Evolutionary conservation across 2,329 filamentous ascomycete genomes (phyloP), one percentile per base, ranked within the genome.

Genomic region (Fusarium clavum): DNA sequence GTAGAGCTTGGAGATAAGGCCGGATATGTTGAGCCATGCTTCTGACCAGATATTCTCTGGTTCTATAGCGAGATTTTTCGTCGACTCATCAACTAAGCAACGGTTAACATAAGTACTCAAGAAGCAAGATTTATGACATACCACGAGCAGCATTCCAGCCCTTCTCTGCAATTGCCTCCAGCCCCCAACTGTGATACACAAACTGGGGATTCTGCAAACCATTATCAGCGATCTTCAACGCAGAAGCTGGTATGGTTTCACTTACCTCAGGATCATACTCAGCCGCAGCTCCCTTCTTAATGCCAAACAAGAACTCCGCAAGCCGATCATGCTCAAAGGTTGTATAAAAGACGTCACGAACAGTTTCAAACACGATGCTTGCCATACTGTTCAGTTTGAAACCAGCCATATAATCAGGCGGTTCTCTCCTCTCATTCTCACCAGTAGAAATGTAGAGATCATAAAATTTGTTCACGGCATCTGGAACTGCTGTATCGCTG

Each of bases 1-100:
- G 9, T 29, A 56, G 1, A 70, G 49, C n/a, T 63, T 70, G 2
- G 65, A 65, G 2, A 69, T 6, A 0, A 70, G 30, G 1, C 51
- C 65, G 2, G 57, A 6, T 24, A 20, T 45, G 38, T 32, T 69
- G 13, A 70, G 5, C 47, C 61, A 69, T 3, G 2, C 14, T 4
- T 55, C 20, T 5, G 52, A 29, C 8, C 13, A n/a, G 3, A 25
- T 9, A 1, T 29, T 0, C 16, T 45, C 24, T 22, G 22, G 22
- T 45, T 44, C 20, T 20, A 20, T 20, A 20, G 20, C 20, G 20
- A 20, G 20, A 3, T 20, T 20, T 20, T 20, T 20, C 20, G 20
- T 20, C 20, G 20, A 20, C 20, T 20, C 20, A 12, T 47, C 45
- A 8, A 47, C 45, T 47, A 8, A 13, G 12, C 8, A 4, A 5